Percentiles rank a stretch among this genome's conserved stretches.
These are phyloP conservation scores for Daldinia decipiens DNA, from an alignment of 495 filamentous ascomycete genomes.

Conservation along the genomic window DNA sequence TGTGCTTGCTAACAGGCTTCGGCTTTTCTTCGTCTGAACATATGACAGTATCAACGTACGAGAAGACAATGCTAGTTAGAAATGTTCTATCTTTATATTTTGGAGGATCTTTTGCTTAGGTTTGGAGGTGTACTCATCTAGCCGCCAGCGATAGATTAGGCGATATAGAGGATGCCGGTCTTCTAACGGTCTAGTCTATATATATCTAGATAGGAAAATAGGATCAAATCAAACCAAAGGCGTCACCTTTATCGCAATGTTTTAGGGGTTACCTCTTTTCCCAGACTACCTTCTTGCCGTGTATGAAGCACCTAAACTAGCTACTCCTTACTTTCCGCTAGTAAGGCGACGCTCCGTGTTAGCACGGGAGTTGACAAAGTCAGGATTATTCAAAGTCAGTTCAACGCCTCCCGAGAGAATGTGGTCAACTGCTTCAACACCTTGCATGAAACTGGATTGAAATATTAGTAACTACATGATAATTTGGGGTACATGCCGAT, in stretches of 20 bases:
- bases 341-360: constrained; percentile 6
- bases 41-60: neutral
- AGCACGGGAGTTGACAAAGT: constrained; percentile 1
- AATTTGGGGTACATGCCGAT: neutral
- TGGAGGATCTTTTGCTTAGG: neutral
- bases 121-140: neutral
- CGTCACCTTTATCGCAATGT: neutral
- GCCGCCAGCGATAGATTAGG: neutral
- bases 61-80: neutral
- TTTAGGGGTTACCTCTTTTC: neutral
- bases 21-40: too few relatives aligned
- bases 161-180: neutral
- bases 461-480: neutral
- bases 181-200: neutral
- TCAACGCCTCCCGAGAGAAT: constrained; percentile 5
- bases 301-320: neutral
- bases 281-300: neutral
- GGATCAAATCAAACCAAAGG: neutral
- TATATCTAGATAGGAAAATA: neutral
- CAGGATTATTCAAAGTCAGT: constrained; percentile 40
- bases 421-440: constrained; percentile 6
- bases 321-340: neutral
- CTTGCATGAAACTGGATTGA: neutral
- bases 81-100: neutral
- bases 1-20: neutral